These are phyloP conservation scores for Bipolaris oryzae DNA, from an alignment of 2,329 filamentous ascomycete species.

Conservation along the genomic window DNA sequence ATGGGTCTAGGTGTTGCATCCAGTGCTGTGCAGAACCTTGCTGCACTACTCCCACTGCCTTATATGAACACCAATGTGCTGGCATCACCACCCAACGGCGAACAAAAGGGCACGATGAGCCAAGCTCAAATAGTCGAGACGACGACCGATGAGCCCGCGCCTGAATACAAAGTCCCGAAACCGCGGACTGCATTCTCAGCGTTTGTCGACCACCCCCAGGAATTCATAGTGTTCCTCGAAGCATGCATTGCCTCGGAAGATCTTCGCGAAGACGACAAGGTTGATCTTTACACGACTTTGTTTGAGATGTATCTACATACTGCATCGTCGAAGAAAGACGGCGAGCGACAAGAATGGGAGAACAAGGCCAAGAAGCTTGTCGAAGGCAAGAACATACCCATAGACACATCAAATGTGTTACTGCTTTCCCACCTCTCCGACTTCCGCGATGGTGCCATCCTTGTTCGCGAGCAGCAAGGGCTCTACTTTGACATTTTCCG, in stretches of 20 bases:
- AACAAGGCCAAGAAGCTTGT: conserved; percentile 88
- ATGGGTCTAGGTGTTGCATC: conserved; percentile 60
- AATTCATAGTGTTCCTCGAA: conserved; percentile 92
- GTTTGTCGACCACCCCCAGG: conserved; percentile 90
- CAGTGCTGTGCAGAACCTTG: conserved; percentile 83
- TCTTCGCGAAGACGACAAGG: conserved; percentile 74
- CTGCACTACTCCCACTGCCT: conserved; percentile 80
- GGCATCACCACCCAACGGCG: conserved; percentile 60
- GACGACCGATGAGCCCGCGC: conserved; percentile 57
- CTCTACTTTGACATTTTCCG: conserved; percentile 95
- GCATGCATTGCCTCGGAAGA: conserved; percentile 76
- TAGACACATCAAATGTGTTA: conserved; percentile 93
- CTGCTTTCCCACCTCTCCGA: conserved; percentile 89
- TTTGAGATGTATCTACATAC: conserved; percentile 99
- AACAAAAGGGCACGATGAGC: conserved; percentile 59
- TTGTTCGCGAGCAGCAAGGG: conserved; percentile 92
- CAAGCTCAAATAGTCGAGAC: conserved; percentile 61
- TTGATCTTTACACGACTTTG: conserved; percentile 89
- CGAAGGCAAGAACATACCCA: conserved; percentile 76
- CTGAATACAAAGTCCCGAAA: conserved; percentile 77
- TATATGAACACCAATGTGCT: conserved; percentile 74
- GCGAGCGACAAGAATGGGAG: conserved; percentile 81
- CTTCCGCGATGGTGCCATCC: conserved; percentile 86
- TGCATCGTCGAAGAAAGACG: conserved; percentile 74
- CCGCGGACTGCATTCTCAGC: conserved; percentile 92